Conservation (phyloP, 2,329 filamentous ascomycete species). For the Alternaria brassicicola region DNA sequence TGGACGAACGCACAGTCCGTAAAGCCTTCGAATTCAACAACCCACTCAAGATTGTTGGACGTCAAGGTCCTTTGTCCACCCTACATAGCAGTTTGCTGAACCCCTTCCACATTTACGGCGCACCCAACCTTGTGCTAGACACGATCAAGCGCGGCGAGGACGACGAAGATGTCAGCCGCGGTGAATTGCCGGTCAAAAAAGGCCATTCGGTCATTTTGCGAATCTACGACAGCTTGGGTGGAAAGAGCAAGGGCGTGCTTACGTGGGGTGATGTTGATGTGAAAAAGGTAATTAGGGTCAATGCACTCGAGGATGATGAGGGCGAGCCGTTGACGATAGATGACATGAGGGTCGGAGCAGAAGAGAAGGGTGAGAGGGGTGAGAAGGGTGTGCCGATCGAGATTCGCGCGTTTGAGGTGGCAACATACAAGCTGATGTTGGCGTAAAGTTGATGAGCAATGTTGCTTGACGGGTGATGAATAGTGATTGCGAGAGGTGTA, state of each 20-base stretch:
- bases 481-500: not conserved
- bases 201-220: constrained; percentile 82
- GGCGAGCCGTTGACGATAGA: constrained; percentile 57
- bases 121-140: constrained; percentile 76
- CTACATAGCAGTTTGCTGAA: constrained; percentile 44
- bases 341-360: constrained; percentile 53
- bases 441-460: not conserved
- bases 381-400: constrained; percentile 59
- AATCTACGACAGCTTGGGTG: constrained; percentile 88
- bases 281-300: constrained; percentile 79
- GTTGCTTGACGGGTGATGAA: not conserved
- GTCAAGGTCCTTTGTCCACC: constrained; percentile 41
- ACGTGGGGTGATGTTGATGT: constrained; percentile 69
- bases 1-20: constrained; percentile 76
- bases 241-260: constrained; percentile 74
- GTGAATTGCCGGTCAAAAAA: constrained; percentile 64
- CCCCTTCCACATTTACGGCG: constrained; percentile 71
- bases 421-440: constrained; percentile 69
- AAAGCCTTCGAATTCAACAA: constrained; percentile 92
- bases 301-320: constrained; percentile 89
- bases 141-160: constrained; percentile 82
- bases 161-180: constrained; percentile 59
- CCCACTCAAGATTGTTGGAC: constrained; percentile 65
- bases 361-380: constrained; percentile 50
- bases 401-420: constrained; percentile 83